phyloP scores from a whole-genome alignment of 2,329 filamentous ascomycete genomes.

The Phaeosphaeria sp. region DNA sequence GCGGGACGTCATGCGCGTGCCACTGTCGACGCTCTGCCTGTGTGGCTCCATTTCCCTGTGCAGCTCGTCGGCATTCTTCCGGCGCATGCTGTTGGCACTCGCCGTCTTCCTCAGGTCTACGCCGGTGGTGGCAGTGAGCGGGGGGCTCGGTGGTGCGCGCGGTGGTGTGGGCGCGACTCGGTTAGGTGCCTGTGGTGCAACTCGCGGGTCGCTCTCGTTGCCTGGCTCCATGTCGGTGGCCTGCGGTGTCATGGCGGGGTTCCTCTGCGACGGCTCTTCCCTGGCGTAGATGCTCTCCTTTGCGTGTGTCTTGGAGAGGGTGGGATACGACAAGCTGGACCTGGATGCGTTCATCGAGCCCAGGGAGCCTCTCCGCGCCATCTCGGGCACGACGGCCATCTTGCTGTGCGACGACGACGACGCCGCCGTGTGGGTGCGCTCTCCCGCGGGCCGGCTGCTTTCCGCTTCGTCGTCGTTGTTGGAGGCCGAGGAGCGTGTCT shows the following conservation, averaged over 20 bases:
- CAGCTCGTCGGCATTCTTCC: conserved; percentile 44
- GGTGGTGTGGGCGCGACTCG: conserved; percentile 27
- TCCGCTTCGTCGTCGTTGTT: conserved; percentile 28
- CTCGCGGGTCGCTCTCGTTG: no score
- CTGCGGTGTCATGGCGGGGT: conserved; percentile 47
- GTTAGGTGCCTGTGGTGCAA: conserved; percentile 6
- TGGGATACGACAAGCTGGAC: conserved; percentile 71
- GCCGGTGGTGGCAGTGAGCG: conserved; percentile 50
- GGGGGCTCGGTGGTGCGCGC: conserved; percentile 56
- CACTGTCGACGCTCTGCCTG: conserved; percentile 51
- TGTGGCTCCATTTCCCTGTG: conserved; percentile 47
- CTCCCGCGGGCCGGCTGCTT: conserved; percentile 31
- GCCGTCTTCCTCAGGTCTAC: conserved; percentile 53
- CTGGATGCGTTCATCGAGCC: conserved; percentile 46
- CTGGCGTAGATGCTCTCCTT: conserved; percentile 78
- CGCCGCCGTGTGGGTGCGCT: conserved; percentile 33
- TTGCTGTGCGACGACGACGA: conserved; percentile 40
- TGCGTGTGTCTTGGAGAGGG: conserved; percentile 89
- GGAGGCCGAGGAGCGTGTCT: conserved; percentile 38
- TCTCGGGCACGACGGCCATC: conserved; percentile 54
- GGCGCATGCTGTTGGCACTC: conserved; percentile 53
- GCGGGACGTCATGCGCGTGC: conserved; percentile 43
- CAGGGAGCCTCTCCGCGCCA: conserved; percentile 50
- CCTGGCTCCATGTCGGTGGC: conserved; percentile 50
- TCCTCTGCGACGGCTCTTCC: conserved; percentile 44